Base-by-base conservation (phyloP, 2,329 filamentous ascomycete species). In the Fusarium chaquense region DNA sequence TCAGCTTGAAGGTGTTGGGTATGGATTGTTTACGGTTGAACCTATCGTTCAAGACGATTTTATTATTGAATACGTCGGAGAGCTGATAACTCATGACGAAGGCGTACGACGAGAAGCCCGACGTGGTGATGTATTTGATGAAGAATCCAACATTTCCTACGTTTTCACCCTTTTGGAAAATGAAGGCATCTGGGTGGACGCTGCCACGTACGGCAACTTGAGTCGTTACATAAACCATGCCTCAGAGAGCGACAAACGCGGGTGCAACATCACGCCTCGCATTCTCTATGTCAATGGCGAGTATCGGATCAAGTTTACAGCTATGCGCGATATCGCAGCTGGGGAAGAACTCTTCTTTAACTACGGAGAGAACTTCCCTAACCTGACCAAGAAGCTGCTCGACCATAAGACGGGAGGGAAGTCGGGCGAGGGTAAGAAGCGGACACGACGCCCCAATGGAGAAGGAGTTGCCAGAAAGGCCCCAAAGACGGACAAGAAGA, bases 181-280 rank as follows among this genome's bases (percentile, higher is more conserved):
- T 22, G 87, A 89, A 69, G 87, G 87, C 43, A 88, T 87, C 38
- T 89, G 87, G 87, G 86, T 96, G 20, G 93, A 96, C 75, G 90
- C 90, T 9, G 92, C 91, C 22, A 89, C 89, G 43, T 91, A 91
- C 69, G 93, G 93, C 51, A 96, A 95, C 76, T 89, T 94, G 68
- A 90, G 91, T 47, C 89, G 93, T 6, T 96, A 94, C 79, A 93
- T 96, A 77, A 96, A 97, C 78, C 92, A 95, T 73, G 90, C 91
- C 16, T 84, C 84, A 2, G 82, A 84, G 49, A 77, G 78, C 45
- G 81, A 84, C 64, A 81, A 82, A 64, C 73, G 82, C 69, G 76
- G 91, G 56, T 89, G 90, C 75, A 88, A 90, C 68, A 87, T 89
- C 62, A 85, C 82, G 18, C 87, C 91, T 3, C 86, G 87, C 61